Evolutionary conservation across 805 yeast species (phyloP).

Genomic region (Lachancea mirantina): DNA sequence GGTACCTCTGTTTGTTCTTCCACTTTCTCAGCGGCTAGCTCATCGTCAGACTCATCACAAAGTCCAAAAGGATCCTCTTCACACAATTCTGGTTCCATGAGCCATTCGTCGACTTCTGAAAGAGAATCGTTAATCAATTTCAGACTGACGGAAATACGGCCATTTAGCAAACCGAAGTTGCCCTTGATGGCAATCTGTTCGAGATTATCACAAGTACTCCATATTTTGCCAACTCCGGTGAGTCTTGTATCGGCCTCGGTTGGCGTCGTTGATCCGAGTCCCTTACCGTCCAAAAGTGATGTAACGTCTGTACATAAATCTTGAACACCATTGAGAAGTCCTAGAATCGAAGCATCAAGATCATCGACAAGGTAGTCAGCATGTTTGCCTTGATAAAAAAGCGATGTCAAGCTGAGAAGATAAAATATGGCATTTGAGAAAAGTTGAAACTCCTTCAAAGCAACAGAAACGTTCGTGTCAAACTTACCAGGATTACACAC

Average conservation of each 20-base stretch:
- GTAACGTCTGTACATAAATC: constrained; percentile 19
- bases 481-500: constrained; percentile 22
- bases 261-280: constrained; percentile 1
- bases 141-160: constrained; percentile 31
- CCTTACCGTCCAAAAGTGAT: constrained; percentile 9
- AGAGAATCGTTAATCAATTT: constrained; percentile 52
- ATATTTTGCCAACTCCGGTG: constrained; percentile 56
- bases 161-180: constrained; percentile 45
- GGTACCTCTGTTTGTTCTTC: constrained; percentile 29
- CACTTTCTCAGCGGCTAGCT: constrained; percentile 23
- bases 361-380: constrained; percentile 15
- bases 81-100: constrained; percentile 46
- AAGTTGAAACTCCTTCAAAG: constrained; percentile 24
- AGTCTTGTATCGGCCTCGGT: constrained; percentile 38
- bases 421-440: constrained; percentile 24
- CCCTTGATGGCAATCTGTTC: constrained; percentile 40
- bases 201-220: constrained; percentile 58
- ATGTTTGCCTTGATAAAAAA: constrained; percentile 20
- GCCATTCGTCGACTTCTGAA: constrained; percentile 65
- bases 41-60: constrained; percentile 16
- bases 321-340: constrained; percentile 19
- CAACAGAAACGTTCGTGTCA: constrained; percentile 15
- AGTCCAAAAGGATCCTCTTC: constrained; percentile 47
- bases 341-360: constrained; percentile 18
- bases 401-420: constrained; percentile 22